Conservation (phyloP, 495 filamentous ascomycete species). For the Penicillium canariense region DNA sequence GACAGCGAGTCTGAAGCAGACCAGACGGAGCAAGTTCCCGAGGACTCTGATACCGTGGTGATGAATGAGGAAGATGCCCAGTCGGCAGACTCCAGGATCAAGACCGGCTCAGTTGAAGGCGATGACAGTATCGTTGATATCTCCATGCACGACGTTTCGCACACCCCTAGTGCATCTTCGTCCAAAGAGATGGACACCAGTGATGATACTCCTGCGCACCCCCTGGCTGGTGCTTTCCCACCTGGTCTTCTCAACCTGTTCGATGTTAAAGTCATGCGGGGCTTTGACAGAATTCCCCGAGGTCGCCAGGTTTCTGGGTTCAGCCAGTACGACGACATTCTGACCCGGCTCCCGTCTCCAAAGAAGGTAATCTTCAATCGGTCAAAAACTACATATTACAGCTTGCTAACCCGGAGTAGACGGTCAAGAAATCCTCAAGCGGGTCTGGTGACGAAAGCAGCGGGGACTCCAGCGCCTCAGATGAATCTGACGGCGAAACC, state of each 20-base stretch:
- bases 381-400: background rate
- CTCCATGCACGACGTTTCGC: constrained; percentile 67
- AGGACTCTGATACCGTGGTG: constrained; percentile 71
- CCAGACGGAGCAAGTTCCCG: constrained; percentile 35
- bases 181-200: constrained; percentile 16
- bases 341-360: constrained; percentile 42
- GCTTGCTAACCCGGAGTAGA: background rate
- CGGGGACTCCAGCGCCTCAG: constrained; percentile 13
- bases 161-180: constrained; percentile 25
- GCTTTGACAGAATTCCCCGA: constrained; percentile 39
- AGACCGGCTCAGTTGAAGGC: constrained; percentile 75
- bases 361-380: background rate
- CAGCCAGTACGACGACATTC: constrained; percentile 55
- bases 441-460: constrained; percentile 17
- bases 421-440: background rate
- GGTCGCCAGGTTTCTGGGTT: constrained; percentile 60
- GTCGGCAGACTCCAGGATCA: constrained; percentile 66
- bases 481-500: constrained; percentile 11
- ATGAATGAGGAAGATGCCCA: constrained; percentile 72
- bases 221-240: constrained; percentile 49
- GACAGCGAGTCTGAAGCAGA: constrained; percentile 12
- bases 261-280: constrained; percentile 58
- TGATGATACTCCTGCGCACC: constrained; percentile 13
- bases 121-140: constrained; percentile 92
- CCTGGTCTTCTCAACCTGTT: constrained; percentile 66